Evolutionary conservation across 176 grass and related monocot species (phyloP).

Genomic region (Oryza meridionalis): DNA sequence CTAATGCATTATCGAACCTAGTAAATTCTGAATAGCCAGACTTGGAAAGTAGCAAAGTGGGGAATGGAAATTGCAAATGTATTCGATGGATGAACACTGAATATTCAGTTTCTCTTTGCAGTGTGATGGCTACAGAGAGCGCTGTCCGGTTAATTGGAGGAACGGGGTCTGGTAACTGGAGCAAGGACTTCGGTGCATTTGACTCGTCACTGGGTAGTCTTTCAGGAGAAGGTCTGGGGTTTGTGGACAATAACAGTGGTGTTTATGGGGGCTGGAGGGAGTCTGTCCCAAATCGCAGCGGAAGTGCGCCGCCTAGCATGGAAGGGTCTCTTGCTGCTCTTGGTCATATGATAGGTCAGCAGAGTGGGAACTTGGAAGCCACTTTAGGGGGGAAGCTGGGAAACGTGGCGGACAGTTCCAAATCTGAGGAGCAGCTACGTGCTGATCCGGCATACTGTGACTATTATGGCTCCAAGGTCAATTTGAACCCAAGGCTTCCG

Average conservation of each 20-base stretch:
- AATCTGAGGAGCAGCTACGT: constrained; percentile 70
- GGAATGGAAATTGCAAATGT: not conserved
- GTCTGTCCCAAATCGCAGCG: constrained; percentile 79
- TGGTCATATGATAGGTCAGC: constrained; percentile 58
- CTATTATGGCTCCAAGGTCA: constrained; percentile 92
- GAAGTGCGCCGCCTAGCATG: constrained; percentile 93
- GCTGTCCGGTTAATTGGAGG: constrained; percentile 71
- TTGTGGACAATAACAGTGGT: constrained; percentile 53
- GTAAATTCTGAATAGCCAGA: not conserved
- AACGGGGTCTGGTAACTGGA: constrained; percentile 67
- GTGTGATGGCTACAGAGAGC: constrained; percentile 86
- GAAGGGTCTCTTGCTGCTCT: constrained; percentile 85
- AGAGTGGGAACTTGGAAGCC: constrained; percentile 51
- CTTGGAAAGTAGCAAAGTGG: not conserved
- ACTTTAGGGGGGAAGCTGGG: constrained; percentile 49
- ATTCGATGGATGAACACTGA: constrained; percentile 22
- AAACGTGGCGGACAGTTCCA: constrained; percentile 46
- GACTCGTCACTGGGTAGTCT: constrained; percentile 48
- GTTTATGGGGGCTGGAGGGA: constrained; percentile 63
- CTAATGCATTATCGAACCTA: constrained; percentile 4
- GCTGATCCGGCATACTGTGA: constrained; percentile 82
- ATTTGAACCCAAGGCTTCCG: constrained; percentile 96
- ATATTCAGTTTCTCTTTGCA: constrained; percentile 34
- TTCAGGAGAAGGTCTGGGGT: constrained; percentile 69
- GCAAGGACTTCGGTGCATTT: constrained; percentile 52